Percentiles rank a stretch among this genome's conserved stretches.
Evolutionary conservation across 768 basidiomycete genomes (phyloP).

Genomic region (Tylopilus felleus): DNA sequence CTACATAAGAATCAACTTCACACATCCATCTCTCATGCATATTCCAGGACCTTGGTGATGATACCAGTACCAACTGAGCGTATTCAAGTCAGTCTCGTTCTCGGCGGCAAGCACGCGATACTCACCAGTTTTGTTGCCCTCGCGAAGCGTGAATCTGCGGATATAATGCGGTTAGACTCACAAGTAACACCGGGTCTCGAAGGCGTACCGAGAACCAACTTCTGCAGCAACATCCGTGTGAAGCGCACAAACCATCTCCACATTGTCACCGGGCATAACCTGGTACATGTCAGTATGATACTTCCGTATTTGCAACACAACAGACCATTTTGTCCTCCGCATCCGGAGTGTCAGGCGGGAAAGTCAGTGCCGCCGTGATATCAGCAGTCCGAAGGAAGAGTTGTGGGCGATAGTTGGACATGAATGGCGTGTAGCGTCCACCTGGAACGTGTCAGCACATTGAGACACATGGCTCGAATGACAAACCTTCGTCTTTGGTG

Average conservation of each 20-base stretch:
- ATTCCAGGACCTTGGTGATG: slow-evolving; percentile 76
- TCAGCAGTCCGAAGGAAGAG: slow-evolving; percentile 96
- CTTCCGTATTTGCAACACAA: neutral
- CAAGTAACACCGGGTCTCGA: neutral
- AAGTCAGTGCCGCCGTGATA: slow-evolving; percentile 78
- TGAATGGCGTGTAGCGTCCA: slow-evolving; percentile 89
- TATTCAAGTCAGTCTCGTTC: slow-evolving; percentile 11
- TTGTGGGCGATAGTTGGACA: slow-evolving; percentile 92
- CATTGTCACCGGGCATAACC: slow-evolving; percentile 98
- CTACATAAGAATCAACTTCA: slow-evolving; percentile 14
- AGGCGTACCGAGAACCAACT: slow-evolving; percentile 68
- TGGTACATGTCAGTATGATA: slow-evolving; percentile 25
- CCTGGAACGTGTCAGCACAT: slow-evolving; percentile 30
- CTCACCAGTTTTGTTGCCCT: slow-evolving; percentile 90
- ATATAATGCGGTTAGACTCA: neutral
- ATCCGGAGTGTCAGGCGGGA: slow-evolving; percentile 81
- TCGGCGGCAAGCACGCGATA: neutral
- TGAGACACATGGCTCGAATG: slow-evolving; percentile 44
- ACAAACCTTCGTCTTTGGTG: slow-evolving; percentile 41
- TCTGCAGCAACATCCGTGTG: slow-evolving; percentile 87
- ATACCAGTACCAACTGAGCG: slow-evolving; percentile 86
- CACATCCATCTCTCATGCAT: slow-evolving; percentile 22
- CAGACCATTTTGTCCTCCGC: slow-evolving; percentile 84
- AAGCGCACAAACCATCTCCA: slow-evolving; percentile 85
- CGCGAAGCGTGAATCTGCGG: slow-evolving; percentile 79